phyloP scores from a whole-genome alignment of 805 yeast species.

The Candida patagonica region DNA sequence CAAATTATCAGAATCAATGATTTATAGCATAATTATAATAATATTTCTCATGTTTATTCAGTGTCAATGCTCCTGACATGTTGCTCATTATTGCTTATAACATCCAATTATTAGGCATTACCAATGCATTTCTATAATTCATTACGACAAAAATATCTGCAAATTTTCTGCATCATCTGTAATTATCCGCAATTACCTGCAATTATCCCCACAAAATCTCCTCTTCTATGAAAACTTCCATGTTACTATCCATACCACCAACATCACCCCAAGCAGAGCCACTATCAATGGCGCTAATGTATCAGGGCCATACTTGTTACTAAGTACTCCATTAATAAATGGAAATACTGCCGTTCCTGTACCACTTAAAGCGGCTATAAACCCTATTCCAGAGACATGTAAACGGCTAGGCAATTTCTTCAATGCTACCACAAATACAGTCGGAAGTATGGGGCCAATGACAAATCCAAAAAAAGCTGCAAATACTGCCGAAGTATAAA shows the following conservation, averaged over 20 bases:
- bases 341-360: constrained; percentile 76
- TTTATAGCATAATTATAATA: too few relatives aligned
- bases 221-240: too few relatives aligned
- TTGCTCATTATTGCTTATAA: too few relatives aligned
- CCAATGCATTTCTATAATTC: too few relatives aligned
- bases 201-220: too few relatives aligned
- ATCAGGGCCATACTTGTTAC: constrained; percentile 24
- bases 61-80: too few relatives aligned
- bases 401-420: constrained; percentile 49
- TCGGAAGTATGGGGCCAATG: constrained; percentile 66
- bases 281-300: constrained; percentile 21
- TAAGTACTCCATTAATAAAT: constrained; percentile 45
- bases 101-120: too few relatives aligned
- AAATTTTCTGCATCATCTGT: too few relatives aligned
- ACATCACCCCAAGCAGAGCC: constrained; percentile 16
- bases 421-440: constrained; percentile 56
- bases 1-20: too few relatives aligned
- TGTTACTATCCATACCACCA: constrained; percentile 19
- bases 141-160: too few relatives aligned
- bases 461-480: constrained; percentile 45
- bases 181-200: too few relatives aligned
- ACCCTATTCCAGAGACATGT: constrained; percentile 61
- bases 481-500: constrained; percentile 38
- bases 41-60: too few relatives aligned
- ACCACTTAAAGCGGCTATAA: constrained; percentile 72